A percentile compares a stretch with the other conserved stretches of the same genome.
Conservation (phyloP, 441 rosid species). For the Mallotus japonicus region DNA sequence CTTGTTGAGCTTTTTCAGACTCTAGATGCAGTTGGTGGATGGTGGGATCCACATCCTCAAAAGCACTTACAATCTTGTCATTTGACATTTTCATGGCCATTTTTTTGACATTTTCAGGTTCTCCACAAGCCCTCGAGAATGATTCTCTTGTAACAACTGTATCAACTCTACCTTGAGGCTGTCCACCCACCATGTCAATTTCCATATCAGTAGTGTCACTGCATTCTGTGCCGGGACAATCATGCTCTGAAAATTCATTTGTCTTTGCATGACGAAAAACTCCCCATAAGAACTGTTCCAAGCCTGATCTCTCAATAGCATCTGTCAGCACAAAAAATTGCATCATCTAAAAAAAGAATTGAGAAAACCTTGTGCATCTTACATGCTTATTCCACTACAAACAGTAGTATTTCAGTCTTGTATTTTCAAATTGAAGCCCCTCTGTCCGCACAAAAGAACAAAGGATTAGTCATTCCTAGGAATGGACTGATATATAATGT, state of each 20-base stretch:
- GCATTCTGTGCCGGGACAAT: constrained; percentile 10
- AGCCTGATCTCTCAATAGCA: constrained; percentile 19
- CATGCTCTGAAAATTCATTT: constrained; percentile 8
- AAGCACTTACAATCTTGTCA: background rate
- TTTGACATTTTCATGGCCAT: background rate
- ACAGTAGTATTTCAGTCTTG: too few species aligned
- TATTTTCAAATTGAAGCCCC: too few species aligned
- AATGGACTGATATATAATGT: too few species aligned
- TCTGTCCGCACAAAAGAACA: too few species aligned
- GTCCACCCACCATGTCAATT: constrained; percentile 42
- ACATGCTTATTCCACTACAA: background rate
- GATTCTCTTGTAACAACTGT: constrained; percentile 23
- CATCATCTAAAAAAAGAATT: background rate
- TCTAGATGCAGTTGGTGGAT: background rate
- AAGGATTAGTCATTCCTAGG: too few species aligned
- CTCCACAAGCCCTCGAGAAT: background rate
- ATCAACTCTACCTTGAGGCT: constrained; percentile 26
- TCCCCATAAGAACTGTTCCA: constrained; percentile 42
- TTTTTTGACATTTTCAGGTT: background rate
- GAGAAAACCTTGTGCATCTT: background rate
- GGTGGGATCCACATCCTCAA: constrained; percentile 3
- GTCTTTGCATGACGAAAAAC: constrained; percentile 28
- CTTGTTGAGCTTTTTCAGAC: background rate
- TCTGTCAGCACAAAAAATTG: constrained; percentile 25
- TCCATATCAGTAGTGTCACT: constrained; percentile 33